A percentile compares a stretch with the other conserved stretches of the same genome.
Conservation (phyloP, 768 basidiomycete genomes). For the Lactifluus hygrophoroides region DNA sequence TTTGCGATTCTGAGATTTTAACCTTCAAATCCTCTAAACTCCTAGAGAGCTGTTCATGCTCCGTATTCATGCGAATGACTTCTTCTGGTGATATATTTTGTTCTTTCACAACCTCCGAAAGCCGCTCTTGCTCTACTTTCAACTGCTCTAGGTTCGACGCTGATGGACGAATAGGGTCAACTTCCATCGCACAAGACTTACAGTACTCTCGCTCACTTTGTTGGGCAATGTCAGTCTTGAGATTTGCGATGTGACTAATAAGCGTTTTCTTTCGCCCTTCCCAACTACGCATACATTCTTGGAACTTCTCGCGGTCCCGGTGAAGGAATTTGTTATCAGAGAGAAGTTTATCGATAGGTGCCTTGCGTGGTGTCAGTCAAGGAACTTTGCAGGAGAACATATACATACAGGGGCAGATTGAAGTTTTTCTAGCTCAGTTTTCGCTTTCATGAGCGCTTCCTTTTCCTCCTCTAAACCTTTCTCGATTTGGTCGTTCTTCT, state of each 20-base stretch:
- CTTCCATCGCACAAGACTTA: not conserved
- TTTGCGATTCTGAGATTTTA: conserved; percentile 67
- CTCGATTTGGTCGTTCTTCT: conserved; percentile 62
- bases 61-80: conserved; percentile 82
- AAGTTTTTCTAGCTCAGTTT: conserved; percentile 48
- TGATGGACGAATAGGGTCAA: not conserved
- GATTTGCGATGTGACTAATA: conserved; percentile 54
- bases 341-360: conserved; percentile 55
- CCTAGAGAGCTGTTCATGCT: conserved; percentile 69
- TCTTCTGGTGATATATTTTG: conserved; percentile 93
- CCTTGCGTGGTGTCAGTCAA: conserved; percentile 15
- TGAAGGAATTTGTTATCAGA: conserved; percentile 55
- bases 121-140: conserved; percentile 51
- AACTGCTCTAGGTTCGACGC: conserved; percentile 47
- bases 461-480: conserved; percentile 53
- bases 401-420: conserved; percentile 50
- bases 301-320: conserved; percentile 71
- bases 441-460: conserved; percentile 37
- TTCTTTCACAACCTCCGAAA: conserved; percentile 60
- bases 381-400: not conserved
- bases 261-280: conserved; percentile 62
- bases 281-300: conserved; percentile 62
- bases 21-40: conserved; percentile 69
- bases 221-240: conserved; percentile 53
- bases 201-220: conserved; percentile 36